A percentile compares a stretch with the other conserved stretches of the same genome.
These are phyloP conservation scores for Ceratocystis alfenasii DNA, from an alignment of 2,329 filamentous ascomycete genomes.

Conservation along the genomic window DNA sequence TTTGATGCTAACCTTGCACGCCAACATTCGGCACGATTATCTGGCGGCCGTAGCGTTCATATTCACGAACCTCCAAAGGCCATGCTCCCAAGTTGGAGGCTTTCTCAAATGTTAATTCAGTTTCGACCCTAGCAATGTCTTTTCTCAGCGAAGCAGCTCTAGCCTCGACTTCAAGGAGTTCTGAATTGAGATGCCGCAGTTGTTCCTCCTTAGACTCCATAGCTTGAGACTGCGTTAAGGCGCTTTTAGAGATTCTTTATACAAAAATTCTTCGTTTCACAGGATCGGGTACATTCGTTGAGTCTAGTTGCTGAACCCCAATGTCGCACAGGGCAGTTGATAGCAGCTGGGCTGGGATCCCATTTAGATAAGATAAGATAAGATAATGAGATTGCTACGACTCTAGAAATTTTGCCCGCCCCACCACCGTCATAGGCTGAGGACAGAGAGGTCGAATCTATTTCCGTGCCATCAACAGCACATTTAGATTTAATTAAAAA, in stretches of 20 bases:
- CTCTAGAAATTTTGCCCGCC: constrained; percentile 12
- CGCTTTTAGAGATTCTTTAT: background rate
- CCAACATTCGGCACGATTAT: constrained; percentile 79
- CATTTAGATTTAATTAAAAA: background rate
- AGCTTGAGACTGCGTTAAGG: background rate
- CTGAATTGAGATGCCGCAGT: constrained; percentile 27
- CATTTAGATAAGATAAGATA: constrained; percentile 17
- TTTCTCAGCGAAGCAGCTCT: background rate
- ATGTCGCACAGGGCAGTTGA: constrained; percentile 20
- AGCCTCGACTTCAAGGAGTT: constrained; percentile 2
- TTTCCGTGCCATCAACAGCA: too few species aligned
- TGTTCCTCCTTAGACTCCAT: constrained; percentile 32
- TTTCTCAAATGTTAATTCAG: background rate
- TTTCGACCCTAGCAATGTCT: background rate
- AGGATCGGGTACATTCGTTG: background rate
- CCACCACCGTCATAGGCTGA: constrained; percentile 14
- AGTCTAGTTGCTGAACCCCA: constrained; percentile 11
- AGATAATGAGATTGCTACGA: constrained; percentile 2
- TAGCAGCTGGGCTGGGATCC: constrained; percentile 14
- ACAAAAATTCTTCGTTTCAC: background rate
- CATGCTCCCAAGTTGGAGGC: constrained; percentile 39
- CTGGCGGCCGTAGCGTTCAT: constrained; percentile 77
- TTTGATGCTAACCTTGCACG: constrained; percentile 46
- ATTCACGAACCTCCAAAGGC: constrained; percentile 62
- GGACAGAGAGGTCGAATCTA: background rate